Percentiles rank a stretch among this genome's conserved stretches.
Conservation (phyloP, 2,329 filamentous ascomycete species). For the Davidsoniella eucalypti region DNA sequence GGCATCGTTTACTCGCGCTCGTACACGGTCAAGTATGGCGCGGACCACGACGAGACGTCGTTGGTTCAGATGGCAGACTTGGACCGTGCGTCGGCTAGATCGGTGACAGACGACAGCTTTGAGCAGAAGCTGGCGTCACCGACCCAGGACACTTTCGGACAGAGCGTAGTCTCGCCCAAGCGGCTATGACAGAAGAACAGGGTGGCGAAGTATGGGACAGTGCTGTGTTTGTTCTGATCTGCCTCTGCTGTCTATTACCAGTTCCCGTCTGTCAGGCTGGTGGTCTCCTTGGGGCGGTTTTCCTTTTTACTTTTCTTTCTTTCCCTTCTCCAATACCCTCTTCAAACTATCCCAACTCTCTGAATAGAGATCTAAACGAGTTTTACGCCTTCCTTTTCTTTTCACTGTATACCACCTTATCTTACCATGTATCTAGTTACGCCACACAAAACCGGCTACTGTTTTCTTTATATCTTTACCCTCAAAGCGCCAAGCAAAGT, state of each 20-base stretch:
- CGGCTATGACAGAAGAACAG: not conserved
- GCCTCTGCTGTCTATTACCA: not conserved
- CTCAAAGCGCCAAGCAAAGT: no score
- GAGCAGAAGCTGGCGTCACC: conserved; percentile 8
- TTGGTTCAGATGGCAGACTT: conserved; percentile 10
- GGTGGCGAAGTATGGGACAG: not conserved
- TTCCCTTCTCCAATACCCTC: not conserved
- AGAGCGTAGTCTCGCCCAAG: not conserved
- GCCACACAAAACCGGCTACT: no score
- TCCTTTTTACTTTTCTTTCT: not conserved
- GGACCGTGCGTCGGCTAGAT: conserved; percentile 1
- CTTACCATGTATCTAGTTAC: no score
- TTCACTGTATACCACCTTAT: no score
- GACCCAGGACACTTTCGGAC: not conserved
- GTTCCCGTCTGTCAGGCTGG: no score
- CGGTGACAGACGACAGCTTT: conserved; percentile 3
- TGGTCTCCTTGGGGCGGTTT: not conserved
- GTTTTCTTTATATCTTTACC: no score
- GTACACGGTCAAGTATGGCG: conserved; percentile 8
- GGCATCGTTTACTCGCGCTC: conserved; percentile 7
- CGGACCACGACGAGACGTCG: conserved; percentile 7
- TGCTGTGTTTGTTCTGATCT: not conserved
- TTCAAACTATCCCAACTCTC: not conserved
- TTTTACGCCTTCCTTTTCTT: no score
- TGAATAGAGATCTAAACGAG: no score